Evolutionary conservation across 345 rosid genomes (phyloP).

Genomic region (Acer yangbiense): DNA sequence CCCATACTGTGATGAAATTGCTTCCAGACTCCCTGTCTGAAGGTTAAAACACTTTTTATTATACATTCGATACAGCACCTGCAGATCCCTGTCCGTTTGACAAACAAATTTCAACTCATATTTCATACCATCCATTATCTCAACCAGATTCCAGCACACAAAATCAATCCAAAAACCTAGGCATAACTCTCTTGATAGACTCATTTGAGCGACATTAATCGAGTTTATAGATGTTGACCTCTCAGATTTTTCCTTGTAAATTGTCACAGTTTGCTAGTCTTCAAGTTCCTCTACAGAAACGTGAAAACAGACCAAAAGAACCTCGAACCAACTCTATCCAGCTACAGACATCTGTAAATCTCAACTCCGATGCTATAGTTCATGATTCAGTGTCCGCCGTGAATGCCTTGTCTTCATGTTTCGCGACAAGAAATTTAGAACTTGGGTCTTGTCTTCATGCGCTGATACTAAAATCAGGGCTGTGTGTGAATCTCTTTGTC

Average conservation of each 20-base stretch:
- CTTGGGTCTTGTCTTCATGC: constrained; percentile 31
- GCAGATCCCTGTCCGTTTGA: too few relatives aligned
- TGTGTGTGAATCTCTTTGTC: constrained; percentile 17
- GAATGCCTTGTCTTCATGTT: constrained; percentile 13
- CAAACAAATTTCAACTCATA: too few relatives aligned
- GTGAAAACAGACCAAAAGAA: background rate
- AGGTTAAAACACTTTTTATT: too few relatives aligned
- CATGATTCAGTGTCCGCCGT: constrained; percentile 14
- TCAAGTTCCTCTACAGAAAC: background rate
- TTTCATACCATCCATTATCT: too few relatives aligned
- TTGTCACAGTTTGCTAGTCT: background rate
- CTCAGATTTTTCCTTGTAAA: background rate
- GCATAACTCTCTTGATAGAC: too few relatives aligned
- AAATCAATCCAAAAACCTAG: too few relatives aligned
- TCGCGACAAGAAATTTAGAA: constrained; percentile 14
- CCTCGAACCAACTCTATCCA: background rate
- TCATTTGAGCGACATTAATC: too few relatives aligned
- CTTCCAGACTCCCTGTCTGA: too few relatives aligned
- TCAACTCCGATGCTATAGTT: background rate
- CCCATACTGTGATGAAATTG: too few relatives aligned
- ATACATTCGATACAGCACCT: too few relatives aligned
- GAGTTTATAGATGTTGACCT: background rate
- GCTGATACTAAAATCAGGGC: constrained; percentile 27
- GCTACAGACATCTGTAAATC: background rate
- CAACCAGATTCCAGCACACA: too few relatives aligned